These are phyloP conservation scores for Suillus lakei DNA, from an alignment of 768 basidiomycete genomes.

Conservation along the genomic window DNA sequence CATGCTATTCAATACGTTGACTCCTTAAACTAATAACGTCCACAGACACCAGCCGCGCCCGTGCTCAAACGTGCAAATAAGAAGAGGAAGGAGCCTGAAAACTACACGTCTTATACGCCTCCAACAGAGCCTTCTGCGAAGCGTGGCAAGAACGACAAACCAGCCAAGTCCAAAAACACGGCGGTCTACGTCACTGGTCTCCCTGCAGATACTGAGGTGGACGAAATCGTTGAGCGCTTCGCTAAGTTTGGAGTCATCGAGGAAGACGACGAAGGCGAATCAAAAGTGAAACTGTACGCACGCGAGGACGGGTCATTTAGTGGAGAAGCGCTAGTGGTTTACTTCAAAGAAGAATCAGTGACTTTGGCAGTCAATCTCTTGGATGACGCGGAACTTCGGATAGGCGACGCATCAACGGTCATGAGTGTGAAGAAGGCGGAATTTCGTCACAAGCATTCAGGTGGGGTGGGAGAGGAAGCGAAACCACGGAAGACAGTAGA, in stretches of 20 bases:
- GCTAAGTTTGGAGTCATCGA: conserved; percentile 91
- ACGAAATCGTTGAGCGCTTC: conserved; percentile 86
- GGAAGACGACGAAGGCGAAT: conserved; percentile 88
- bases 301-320: conserved; percentile 86
- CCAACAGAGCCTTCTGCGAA: conserved; percentile 64
- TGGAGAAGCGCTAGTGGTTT: conserved; percentile 95
- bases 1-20: conserved; percentile 17
- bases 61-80: conserved; percentile 80
- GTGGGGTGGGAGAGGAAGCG: conserved; percentile 42
- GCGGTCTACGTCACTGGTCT: conserved; percentile 89
- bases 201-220: conserved; percentile 72
- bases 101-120: conserved; percentile 65
- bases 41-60: conserved; percentile 85
- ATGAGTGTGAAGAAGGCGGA: conserved; percentile 81
- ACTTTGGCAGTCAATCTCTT: conserved; percentile 79
- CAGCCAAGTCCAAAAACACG: conserved; percentile 82
- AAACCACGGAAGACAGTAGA: conserved; percentile 68
- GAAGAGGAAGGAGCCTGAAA: conserved; percentile 77
- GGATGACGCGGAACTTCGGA: conserved; percentile 88
- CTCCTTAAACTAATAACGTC: conserved; percentile 25
- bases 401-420: conserved; percentile 75
- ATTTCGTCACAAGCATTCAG: conserved; percentile 70
- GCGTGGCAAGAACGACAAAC: conserved; percentile 64
- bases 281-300: conserved; percentile 96
- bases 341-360: conserved; percentile 98